phyloP scores from a whole-genome alignment of 163 green algal species.

The Scenedesmus sp. region DNA sequence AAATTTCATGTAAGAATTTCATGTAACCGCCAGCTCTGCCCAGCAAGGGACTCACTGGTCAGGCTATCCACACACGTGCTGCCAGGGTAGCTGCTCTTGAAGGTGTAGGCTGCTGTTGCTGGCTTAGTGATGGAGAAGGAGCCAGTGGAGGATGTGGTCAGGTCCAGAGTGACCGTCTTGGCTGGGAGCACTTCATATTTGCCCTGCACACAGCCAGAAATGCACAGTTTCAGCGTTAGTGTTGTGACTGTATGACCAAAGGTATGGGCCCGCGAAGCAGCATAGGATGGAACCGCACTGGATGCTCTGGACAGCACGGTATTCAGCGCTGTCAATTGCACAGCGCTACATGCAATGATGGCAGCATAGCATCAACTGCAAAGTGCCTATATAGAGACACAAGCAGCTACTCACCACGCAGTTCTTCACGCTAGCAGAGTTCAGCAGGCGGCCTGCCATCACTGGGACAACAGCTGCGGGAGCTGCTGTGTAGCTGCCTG shows the following conservation, averaged over 20 bases:
- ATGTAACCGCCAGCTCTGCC: no score
- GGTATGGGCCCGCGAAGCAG: neutral
- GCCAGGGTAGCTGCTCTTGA: neutral
- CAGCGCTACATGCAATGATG: neutral
- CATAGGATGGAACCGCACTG: neutral
- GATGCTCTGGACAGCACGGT: neutral
- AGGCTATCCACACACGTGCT: neutral
- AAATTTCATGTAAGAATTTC: no score
- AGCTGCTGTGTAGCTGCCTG: no score
- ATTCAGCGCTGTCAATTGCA: neutral
- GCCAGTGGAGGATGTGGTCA: neutral
- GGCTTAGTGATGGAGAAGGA: neutral
- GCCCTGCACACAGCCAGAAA: neutral
- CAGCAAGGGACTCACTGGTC: neutral
- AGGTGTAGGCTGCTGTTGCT: conserved; percentile 3
- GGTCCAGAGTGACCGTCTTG: neutral
- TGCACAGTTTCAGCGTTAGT: neutral
- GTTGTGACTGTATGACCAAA: neutral
- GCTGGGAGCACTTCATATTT: conserved; percentile 3
- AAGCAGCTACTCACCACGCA: neutral
- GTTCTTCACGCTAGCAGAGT: conserved; percentile 7
- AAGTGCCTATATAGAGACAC: neutral
- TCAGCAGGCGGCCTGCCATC: neutral
- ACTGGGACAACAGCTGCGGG: no score
- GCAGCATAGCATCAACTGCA: neutral